phyloP scores from a whole-genome alignment of 2,329 filamentous ascomycete species.

The Penicillium sp. region DNA sequence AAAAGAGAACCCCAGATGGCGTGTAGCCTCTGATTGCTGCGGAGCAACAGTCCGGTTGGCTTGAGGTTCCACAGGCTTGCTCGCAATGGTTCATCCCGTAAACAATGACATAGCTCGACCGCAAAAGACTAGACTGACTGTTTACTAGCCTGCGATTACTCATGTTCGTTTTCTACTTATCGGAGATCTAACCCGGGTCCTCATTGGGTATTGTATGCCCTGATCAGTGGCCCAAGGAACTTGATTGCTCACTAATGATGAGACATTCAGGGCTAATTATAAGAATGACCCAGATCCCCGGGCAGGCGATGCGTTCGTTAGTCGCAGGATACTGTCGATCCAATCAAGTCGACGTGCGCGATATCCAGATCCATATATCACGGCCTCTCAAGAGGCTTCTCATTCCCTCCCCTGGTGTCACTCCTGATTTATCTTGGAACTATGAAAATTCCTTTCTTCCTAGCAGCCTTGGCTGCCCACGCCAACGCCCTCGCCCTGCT shows the following conservation, averaged over 20 bases:
- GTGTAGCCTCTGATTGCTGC: constrained; percentile 21
- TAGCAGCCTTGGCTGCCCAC: constrained; percentile 46
- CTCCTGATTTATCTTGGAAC: constrained; percentile 3
- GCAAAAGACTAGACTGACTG: constrained; percentile 10
- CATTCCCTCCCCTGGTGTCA: constrained; percentile 16
- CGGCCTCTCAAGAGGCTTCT: constrained; percentile 8
- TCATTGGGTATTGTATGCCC: not conserved
- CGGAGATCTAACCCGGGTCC: constrained; percentile 21
- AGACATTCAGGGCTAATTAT: constrained; percentile 17
- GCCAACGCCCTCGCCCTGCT: constrained; percentile 50
- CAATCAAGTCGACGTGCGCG: not conserved
- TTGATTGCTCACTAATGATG: constrained; percentile 16
- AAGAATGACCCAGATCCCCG: constrained; percentile 16
- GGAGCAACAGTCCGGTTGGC: constrained; percentile 23
- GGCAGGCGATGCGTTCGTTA: not conserved
- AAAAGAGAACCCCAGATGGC: constrained; percentile 22
- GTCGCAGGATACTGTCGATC: not conserved
- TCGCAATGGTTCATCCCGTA: constrained; percentile 8
- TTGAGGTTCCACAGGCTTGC: constrained; percentile 17
- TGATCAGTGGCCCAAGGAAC: not conserved
- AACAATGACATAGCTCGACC: constrained; percentile 12
- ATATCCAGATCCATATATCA: constrained; percentile 3
- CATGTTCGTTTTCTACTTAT: not conserved
- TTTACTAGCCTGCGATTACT: too few species aligned
- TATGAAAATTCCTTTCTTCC: constrained; percentile 46